Evolutionary conservation across 805 yeast genomes (phyloP).

Genomic region (Pichia scutulata): DNA sequence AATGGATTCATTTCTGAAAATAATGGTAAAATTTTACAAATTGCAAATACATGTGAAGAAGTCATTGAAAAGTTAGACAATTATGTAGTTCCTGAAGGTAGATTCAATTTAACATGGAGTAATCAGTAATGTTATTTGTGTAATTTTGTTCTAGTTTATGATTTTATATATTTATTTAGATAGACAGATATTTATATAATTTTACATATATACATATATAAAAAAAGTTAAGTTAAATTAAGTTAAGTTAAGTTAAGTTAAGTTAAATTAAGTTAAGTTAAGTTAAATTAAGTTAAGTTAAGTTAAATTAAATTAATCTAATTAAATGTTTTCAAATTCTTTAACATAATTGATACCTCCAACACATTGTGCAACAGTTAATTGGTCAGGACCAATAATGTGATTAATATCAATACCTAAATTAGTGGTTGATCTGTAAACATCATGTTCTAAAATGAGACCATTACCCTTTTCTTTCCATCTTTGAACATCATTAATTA

Average conservation of each 20-base stretch:
- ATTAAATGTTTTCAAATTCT: constrained; percentile 11
- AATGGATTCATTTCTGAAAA: constrained; percentile 61
- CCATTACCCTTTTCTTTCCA: constrained; percentile 50
- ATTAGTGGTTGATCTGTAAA: constrained; percentile 54
- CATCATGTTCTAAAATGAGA: constrained; percentile 83
- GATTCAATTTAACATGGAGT: constrained; percentile 68
- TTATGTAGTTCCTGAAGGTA: constrained; percentile 62
- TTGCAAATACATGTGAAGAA: constrained; percentile 62
- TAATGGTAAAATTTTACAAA: constrained; percentile 60
- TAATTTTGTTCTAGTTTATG: too few relatives aligned
- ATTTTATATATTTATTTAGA: too few relatives aligned
- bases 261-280: too few relatives aligned
- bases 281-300: too few relatives aligned
- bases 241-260: too few relatives aligned
- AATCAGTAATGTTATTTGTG: constrained; percentile 20
- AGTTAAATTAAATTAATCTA: too few relatives aligned
- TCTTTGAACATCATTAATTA: constrained; percentile 44
- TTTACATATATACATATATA: not conserved
- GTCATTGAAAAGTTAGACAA: constrained; percentile 54
- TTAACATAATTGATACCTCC: constrained; percentile 57
- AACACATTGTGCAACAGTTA: constrained; percentile 75
- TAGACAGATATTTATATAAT: not conserved
- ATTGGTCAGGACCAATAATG: constrained; percentile 51
- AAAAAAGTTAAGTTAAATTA: too few relatives aligned
- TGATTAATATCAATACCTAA: constrained; percentile 54